phyloP scores from a whole-genome alignment of 805 yeast species.

The Lipomyces sp. region DNA sequence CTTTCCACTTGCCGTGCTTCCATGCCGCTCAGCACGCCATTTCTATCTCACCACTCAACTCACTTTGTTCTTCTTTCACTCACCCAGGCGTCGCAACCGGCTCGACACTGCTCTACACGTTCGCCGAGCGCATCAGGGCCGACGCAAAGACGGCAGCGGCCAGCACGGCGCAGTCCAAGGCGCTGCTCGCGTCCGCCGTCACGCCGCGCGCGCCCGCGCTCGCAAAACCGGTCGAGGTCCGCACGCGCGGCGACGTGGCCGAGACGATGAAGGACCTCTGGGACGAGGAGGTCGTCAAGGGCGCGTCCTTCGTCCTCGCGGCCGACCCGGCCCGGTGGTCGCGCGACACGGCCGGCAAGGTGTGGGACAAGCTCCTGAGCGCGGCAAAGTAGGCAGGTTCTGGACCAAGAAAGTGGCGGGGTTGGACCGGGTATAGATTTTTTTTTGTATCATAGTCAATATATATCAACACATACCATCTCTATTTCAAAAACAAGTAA shows the following conservation, averaged over 20 bases:
- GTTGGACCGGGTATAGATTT: not conserved
- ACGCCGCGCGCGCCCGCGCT: slow-evolving; percentile 6
- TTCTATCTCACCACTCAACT: not conserved
- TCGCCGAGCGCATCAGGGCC: slow-evolving; percentile 53
- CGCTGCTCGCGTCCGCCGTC: slow-evolving; percentile 44
- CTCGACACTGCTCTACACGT: slow-evolving; percentile 59
- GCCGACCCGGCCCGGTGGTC: slow-evolving; percentile 9
- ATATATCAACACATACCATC: not conserved
- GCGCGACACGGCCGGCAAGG: not conserved
- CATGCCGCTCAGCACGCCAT: not conserved
- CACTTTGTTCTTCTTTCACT: not conserved
- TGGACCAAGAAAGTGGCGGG: not conserved
- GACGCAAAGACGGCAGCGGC: slow-evolving; percentile 48
- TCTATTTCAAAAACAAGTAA: too few species aligned
- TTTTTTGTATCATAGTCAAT: not conserved
- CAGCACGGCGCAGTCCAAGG: slow-evolving; percentile 49
- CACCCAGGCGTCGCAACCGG: slow-evolving; percentile 56
- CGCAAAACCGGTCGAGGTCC: slow-evolving; percentile 5
- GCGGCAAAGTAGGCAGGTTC: not conserved
- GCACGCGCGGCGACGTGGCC: slow-evolving; percentile 45
- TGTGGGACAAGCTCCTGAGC: slow-evolving; percentile 1
- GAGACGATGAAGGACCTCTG: slow-evolving; percentile 75
- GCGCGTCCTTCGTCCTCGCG: slow-evolving; percentile 55
- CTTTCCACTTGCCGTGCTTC: not conserved
- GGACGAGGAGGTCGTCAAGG: slow-evolving; percentile 67